Conservation (phyloP, 768 basidiomycete genomes). For the Serendipita sp. region DNA sequence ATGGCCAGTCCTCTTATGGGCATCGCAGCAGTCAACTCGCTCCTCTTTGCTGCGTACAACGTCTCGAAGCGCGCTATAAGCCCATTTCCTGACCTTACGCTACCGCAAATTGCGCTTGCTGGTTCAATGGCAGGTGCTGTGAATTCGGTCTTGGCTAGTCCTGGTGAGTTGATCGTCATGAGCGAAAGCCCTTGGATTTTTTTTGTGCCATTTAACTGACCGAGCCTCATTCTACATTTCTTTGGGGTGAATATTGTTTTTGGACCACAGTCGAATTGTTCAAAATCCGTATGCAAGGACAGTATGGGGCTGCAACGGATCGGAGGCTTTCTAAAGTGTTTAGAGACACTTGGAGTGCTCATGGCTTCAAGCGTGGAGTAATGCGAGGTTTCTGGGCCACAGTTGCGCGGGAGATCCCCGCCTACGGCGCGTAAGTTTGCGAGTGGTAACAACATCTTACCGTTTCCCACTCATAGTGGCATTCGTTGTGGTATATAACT, state of each 20-base stretch:
- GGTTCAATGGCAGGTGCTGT: conserved; percentile 87
- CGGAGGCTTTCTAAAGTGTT: conserved; percentile 58
- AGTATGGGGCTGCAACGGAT: conserved; percentile 71
- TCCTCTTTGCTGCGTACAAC: conserved; percentile 83
- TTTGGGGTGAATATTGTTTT: conserved; percentile 1
- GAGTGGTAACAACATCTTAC: background rate
- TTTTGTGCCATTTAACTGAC: background rate
- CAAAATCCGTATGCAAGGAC: conserved; percentile 95
- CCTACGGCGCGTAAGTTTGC: conserved; percentile 66
- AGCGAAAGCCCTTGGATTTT: background rate
- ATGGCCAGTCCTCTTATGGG: conserved; percentile 86
- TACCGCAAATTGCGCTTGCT: conserved; percentile 66
- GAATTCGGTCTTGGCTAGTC: conserved; percentile 83
- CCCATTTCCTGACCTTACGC: conserved; percentile 70
- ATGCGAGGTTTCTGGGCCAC: conserved; percentile 99
- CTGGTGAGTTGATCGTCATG: conserved; percentile 32
- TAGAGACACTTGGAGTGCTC: conserved; percentile 70
- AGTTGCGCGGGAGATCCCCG: conserved; percentile 84
- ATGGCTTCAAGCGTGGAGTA: conserved; percentile 74
- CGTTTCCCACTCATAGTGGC: background rate
- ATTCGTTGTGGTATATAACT: too few relatives aligned
- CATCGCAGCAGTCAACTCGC: conserved; percentile 88
- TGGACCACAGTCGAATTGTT: conserved; percentile 73
- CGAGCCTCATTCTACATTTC: background rate
- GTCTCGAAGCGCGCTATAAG: conserved; percentile 67